These are phyloP conservation scores for Yamadazyma paraphyllophila DNA, from an alignment of 805 yeast genomes.

Conservation along the genomic window DNA sequence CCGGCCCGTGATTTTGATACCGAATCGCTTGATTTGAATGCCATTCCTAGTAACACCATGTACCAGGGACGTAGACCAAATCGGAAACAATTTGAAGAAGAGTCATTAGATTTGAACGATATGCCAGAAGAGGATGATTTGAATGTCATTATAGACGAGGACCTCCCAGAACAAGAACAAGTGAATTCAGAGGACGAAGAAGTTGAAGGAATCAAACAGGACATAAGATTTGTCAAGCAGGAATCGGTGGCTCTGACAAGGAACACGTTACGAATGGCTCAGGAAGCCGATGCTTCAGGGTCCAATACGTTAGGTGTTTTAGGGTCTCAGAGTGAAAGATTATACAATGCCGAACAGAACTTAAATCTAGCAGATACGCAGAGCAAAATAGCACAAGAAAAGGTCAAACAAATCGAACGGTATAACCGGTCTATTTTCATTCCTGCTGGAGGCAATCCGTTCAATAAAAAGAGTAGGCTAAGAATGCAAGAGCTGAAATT, in stretches of 20 bases:
- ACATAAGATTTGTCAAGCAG: conserved; percentile 79
- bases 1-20: conserved; percentile 19
- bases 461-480: conserved; percentile 74
- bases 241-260: conserved; percentile 84
- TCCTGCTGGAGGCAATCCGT: conserved; percentile 77
- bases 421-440: conserved; percentile 80
- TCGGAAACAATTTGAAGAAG: conserved; percentile 16
- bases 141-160: conserved; percentile 37
- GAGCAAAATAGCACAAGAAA: conserved; percentile 76
- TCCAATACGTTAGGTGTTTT: conserved; percentile 83
- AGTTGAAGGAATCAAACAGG: conserved; percentile 80
- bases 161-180: conserved; percentile 37
- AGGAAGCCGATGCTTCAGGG: conserved; percentile 46
- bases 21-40: conserved; percentile 39
- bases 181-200: conserved; percentile 76
- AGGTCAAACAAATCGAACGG: conserved; percentile 74
- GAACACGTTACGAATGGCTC: conserved; percentile 64
- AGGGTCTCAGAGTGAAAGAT: conserved; percentile 88
- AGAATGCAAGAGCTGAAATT: conserved; percentile 71
- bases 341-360: conserved; percentile 76
- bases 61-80: conserved; percentile 16
- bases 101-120: conserved; percentile 32
- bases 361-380: conserved; percentile 78
- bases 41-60: conserved; percentile 31
- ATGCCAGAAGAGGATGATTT: conserved; percentile 36